These are phyloP conservation scores for Ceratocystis eucalypticola DNA, from an alignment of 2,329 filamentous ascomycete genomes.

Conservation along the genomic window DNA sequence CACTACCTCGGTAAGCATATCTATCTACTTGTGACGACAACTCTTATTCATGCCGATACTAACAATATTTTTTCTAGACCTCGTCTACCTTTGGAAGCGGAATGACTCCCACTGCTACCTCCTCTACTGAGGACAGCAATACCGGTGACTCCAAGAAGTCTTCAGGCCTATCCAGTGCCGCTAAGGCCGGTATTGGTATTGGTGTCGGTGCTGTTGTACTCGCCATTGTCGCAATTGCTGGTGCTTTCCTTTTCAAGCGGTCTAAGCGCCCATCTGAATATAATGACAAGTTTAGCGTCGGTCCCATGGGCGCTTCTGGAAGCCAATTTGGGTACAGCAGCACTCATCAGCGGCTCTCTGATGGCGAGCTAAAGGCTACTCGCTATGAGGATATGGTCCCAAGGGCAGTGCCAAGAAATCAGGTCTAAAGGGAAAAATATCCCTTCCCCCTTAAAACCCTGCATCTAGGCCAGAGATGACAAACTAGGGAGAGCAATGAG, in stretches of 20 bases:
- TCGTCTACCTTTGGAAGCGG: slow-evolving; percentile 5
- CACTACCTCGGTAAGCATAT: background rate
- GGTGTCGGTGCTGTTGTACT: slow-evolving; percentile 24
- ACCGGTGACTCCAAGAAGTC: slow-evolving; percentile 16
- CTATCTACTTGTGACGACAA: no score
- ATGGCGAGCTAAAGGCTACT: slow-evolving; percentile 35
- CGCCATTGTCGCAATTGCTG: slow-evolving; percentile 29
- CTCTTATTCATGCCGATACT: background rate
- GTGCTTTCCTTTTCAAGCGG: slow-evolving; percentile 28
- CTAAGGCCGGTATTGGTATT: slow-evolving; percentile 36
- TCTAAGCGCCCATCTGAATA: slow-evolving; percentile 20
- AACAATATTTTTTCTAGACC: background rate
- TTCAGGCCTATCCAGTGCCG: slow-evolving; percentile 30
- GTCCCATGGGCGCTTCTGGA: slow-evolving; percentile 37
- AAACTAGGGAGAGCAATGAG: background rate
- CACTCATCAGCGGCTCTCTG: slow-evolving; percentile 14
- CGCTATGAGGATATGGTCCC: slow-evolving; percentile 47
- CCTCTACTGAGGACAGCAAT: slow-evolving; percentile 9
- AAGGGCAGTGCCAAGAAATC: slow-evolving; percentile 35
- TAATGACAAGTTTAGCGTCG: slow-evolving; percentile 26
- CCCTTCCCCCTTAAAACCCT: background rate
- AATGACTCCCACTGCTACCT: slow-evolving; percentile 1
- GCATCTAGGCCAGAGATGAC: background rate
- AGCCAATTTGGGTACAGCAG: slow-evolving; percentile 23
- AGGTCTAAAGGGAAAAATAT: slow-evolving; percentile 25